phyloP scores from a whole-genome alignment of 805 yeast species.

The Tetrapisispora iriomotensis region DNA sequence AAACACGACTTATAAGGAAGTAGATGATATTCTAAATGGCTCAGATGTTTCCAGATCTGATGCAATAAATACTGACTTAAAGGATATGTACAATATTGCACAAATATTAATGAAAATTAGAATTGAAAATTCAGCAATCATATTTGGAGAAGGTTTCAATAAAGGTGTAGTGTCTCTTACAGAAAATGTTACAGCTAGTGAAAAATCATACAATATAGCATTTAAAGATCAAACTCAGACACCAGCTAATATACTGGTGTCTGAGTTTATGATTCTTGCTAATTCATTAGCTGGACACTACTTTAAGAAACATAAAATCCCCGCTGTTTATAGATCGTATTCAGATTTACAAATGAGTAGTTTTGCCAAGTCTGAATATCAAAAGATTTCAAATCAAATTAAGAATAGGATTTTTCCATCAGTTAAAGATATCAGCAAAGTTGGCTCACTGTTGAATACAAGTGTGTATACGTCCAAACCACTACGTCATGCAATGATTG shows the following conservation, averaged over 20 bases:
- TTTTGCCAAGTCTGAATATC: slow-evolving; percentile 17
- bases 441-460: slow-evolving; percentile 40
- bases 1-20: slow-evolving; percentile 49
- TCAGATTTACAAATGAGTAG: slow-evolving; percentile 23
- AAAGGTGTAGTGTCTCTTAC: slow-evolving; percentile 16
- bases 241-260: slow-evolving; percentile 54
- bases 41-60: slow-evolving; percentile 3
- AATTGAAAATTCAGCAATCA: slow-evolving; percentile 28
- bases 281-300: slow-evolving; percentile 50
- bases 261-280: slow-evolving; percentile 77
- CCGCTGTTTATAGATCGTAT: slow-evolving; percentile 39
- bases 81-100: slow-evolving; percentile 25
- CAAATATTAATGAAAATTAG: slow-evolving; percentile 22
- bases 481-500: slow-evolving; percentile 50
- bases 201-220: slow-evolving; percentile 5
- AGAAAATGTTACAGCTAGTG: slow-evolving; percentile 6
- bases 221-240: slow-evolving; percentile 26
- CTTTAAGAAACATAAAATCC: slow-evolving; percentile 35
- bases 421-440: slow-evolving; percentile 34
- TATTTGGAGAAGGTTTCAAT: slow-evolving; percentile 31
- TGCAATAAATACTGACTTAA: slow-evolving; percentile 27
- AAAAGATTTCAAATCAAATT: slow-evolving; percentile 17
- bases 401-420: slow-evolving; percentile 19
- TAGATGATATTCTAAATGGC: slow-evolving; percentile 17
- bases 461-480: slow-evolving; percentile 43